Evolutionary conservation across 2,329 filamentous ascomycete species (phyloP).

Genomic region (Penicillium sp.): DNA sequence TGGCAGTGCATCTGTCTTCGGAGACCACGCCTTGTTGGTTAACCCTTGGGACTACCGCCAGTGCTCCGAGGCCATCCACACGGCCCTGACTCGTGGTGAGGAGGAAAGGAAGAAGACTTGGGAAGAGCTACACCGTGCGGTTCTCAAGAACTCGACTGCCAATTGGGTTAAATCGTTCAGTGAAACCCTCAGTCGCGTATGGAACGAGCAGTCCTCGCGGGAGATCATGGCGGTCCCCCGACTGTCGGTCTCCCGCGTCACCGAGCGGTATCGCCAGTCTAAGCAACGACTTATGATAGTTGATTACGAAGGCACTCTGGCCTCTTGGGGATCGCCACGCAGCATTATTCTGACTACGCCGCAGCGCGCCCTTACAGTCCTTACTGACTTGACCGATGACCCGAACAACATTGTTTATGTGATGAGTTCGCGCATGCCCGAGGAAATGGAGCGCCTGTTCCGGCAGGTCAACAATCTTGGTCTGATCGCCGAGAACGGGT

Average conservation of each 20-base stretch:
- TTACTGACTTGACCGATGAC: constrained; percentile 78
- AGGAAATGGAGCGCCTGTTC: constrained; percentile 85
- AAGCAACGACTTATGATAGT: constrained; percentile 76
- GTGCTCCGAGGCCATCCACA: constrained; percentile 79
- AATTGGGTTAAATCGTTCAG: constrained; percentile 81
- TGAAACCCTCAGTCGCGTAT: constrained; percentile 66
- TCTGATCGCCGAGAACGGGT: constrained; percentile 91
- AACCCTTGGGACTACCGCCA: constrained; percentile 95
- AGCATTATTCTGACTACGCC: constrained; percentile 83
- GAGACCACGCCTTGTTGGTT: constrained; percentile 73
- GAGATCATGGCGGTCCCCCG: constrained; percentile 84
- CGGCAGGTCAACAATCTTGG: constrained; percentile 77
- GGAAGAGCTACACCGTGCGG: constrained; percentile 66
- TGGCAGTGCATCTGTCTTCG: constrained; percentile 82
- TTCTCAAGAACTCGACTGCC: constrained; percentile 76
- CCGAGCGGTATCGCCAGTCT: constrained; percentile 62
- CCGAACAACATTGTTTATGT: constrained; percentile 83
- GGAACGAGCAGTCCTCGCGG: constrained; percentile 78
- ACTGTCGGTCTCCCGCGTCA: constrained; percentile 64
- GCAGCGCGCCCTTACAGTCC: constrained; percentile 74
- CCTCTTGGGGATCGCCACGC: constrained; percentile 78
- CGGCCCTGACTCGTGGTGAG: constrained; percentile 73
- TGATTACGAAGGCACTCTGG: constrained; percentile 89
- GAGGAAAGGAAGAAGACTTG: constrained; percentile 73
- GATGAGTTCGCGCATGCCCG: constrained; percentile 83